A percentile compares a stretch with the other conserved stretches of the same genome.
phyloP scores from a whole-genome alignment of 805 yeast species.

The Kluyveromyces lactis region DNA sequence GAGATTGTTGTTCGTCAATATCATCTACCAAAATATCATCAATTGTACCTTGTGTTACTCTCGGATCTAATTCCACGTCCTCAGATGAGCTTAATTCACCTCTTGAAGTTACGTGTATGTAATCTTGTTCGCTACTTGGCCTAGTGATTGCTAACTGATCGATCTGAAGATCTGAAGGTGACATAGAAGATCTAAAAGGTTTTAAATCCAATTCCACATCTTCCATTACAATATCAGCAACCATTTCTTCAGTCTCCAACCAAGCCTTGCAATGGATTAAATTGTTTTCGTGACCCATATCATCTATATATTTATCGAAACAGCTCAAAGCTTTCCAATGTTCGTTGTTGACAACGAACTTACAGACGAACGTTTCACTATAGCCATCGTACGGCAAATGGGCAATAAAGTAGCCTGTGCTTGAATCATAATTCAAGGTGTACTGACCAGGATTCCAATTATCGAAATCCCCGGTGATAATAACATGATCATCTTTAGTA shows the following conservation, averaged over 20 bases:
- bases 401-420: slow-evolving; percentile 12
- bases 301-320: slow-evolving; percentile 19
- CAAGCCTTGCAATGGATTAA: slow-evolving; percentile 3
- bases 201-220: slow-evolving; percentile 3
- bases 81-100: slow-evolving; percentile 26
- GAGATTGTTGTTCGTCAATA: neutral
- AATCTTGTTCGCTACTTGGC: slow-evolving; percentile 11
- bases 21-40: slow-evolving; percentile 1
- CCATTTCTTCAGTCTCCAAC: slow-evolving; percentile 2
- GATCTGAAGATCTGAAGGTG: neutral
- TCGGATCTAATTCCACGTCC: slow-evolving; percentile 12
- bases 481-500: slow-evolving; percentile 12
- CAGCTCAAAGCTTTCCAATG: slow-evolving; percentile 21
- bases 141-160: neutral
- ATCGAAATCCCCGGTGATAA: slow-evolving; percentile 25
- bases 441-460: slow-evolving; percentile 20
- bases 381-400: slow-evolving; percentile 10
- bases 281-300: slow-evolving; percentile 17
- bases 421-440: slow-evolving; percentile 10
- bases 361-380: slow-evolving; percentile 3
- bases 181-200: slow-evolving; percentile 2
- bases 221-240: slow-evolving; percentile 3
- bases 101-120: slow-evolving; percentile 22
- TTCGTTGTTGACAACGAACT: slow-evolving; percentile 17
- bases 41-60: slow-evolving; percentile 1